phyloP scores from a whole-genome alignment of 2,329 filamentous ascomycete genomes.

The Calonectria pseudoreteaudii region DNA sequence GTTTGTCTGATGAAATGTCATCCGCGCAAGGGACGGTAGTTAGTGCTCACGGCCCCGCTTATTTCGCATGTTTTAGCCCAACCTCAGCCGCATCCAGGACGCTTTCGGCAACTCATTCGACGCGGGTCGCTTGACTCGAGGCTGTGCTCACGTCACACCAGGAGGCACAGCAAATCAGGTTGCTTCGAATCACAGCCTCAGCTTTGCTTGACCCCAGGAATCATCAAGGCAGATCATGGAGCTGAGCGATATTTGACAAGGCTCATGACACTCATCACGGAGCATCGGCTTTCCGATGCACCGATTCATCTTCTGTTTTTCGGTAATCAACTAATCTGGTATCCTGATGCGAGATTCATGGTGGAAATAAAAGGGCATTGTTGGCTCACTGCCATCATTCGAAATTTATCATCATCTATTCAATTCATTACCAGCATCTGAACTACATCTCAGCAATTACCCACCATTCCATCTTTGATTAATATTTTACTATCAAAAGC shows the following conservation, averaged over 20 bases:
- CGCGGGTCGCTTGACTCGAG: background rate
- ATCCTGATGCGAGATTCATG: background rate
- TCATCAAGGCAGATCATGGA: no score
- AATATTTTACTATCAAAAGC: background rate
- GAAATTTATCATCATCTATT: no score
- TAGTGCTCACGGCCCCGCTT: background rate
- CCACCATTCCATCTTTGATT: background rate
- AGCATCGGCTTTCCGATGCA: background rate
- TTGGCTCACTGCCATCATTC: background rate
- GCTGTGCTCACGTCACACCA: background rate
- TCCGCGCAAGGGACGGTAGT: background rate
- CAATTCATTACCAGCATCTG: background rate
- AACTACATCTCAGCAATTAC: background rate
- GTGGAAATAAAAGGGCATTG: background rate
- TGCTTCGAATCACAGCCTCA: background rate
- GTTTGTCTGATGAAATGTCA: background rate
- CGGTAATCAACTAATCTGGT: no score
- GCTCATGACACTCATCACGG: background rate
- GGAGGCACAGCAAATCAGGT: background rate
- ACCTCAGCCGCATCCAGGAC: background rate
- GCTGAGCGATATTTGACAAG: background rate
- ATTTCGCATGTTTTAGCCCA: background rate
- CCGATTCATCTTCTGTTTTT: background rate
- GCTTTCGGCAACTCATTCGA: constrained; percentile 1
- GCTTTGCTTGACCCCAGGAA: background rate